These are phyloP conservation scores for Cyclotella atomus DNA, from an alignment of 108 stramenopile genomes.

Conservation along the genomic window DNA sequence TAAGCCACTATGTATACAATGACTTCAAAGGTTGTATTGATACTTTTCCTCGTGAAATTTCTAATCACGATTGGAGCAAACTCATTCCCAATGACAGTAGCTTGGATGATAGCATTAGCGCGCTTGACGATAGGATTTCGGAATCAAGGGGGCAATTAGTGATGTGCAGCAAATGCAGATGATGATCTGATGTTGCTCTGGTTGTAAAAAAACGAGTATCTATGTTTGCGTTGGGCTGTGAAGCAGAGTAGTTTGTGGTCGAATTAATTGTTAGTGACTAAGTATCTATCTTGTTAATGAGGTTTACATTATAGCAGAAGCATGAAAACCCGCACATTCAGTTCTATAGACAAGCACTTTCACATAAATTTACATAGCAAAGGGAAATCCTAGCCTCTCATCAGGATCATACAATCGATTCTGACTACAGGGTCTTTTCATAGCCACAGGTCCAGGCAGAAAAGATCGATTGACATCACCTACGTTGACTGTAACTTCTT, in stretches of 20 bases:
- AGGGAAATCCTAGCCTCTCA: constrained; percentile 52
- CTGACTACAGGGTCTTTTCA: constrained; percentile 41
- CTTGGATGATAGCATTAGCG: constrained; percentile 41
- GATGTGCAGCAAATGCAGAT: constrained; percentile 62
- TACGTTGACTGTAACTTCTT: constrained; percentile 67
- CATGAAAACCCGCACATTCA: too few species aligned
- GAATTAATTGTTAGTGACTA: too few species aligned
- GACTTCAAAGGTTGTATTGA: constrained; percentile 55
- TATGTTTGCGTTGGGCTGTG: too few species aligned
- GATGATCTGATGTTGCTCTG: constrained; percentile 27
- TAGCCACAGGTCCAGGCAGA: constrained; percentile 51
- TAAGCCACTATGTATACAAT: constrained; percentile 67
- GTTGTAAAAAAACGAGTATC: too few species aligned
- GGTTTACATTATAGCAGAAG: too few species aligned
- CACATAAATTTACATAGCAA: constrained; percentile 20
- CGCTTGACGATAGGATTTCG: constrained; percentile 42
- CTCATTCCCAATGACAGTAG: constrained; percentile 44
- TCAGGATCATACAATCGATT: constrained; percentile 44
- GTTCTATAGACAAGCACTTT: too few species aligned
- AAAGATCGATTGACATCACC: constrained; percentile 38
- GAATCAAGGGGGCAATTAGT: constrained; percentile 52
- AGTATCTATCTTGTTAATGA: too few species aligned
- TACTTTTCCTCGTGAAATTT: constrained; percentile 33
- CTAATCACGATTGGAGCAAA: constrained; percentile 49
- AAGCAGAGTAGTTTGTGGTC: too few species aligned